Conservation (phyloP, 495 filamentous ascomycete species). For the Rusavskia elegans region DNA sequence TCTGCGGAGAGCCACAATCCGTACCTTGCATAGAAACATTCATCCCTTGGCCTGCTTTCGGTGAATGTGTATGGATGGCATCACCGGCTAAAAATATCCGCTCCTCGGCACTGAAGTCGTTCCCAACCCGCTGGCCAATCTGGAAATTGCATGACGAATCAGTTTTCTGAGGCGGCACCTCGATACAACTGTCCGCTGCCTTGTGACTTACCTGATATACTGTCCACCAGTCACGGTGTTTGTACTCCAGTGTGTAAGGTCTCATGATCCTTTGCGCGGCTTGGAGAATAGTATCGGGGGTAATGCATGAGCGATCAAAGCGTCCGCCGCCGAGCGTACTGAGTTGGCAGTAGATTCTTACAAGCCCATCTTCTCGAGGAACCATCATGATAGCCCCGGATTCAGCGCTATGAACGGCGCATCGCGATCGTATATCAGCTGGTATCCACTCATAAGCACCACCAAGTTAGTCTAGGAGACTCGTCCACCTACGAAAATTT, state of each 20-base stretch:
- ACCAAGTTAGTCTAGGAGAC: too few species aligned
- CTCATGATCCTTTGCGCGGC: conserved; percentile 41
- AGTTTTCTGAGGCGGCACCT: too few species aligned
- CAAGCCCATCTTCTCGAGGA: conserved; percentile 49
- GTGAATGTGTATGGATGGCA: conserved; percentile 47
- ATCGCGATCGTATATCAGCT: conserved; percentile 49
- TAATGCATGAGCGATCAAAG: conserved; percentile 39
- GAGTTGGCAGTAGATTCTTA: conserved; percentile 57
- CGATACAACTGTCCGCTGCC: neutral
- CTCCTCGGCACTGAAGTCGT: conserved; percentile 41
- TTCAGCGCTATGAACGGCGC: conserved; percentile 47
- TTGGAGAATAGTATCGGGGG: conserved; percentile 37
- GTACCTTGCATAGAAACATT: conserved; percentile 43
- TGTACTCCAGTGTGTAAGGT: conserved; percentile 45
- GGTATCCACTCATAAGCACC: too few species aligned
- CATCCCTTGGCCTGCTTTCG: conserved; percentile 66
- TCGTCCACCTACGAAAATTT: conserved; percentile 29
- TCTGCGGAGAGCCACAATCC: neutral
- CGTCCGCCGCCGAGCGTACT: conserved; percentile 24
- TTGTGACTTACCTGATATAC: conserved; percentile 23
- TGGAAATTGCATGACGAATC: conserved; percentile 8
- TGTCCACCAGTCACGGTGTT: conserved; percentile 53
- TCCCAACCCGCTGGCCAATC: conserved; percentile 59
- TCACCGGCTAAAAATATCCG: conserved; percentile 51
- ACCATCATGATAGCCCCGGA: conserved; percentile 53